These are phyloP conservation scores for Fusarium dlaminii DNA, from an alignment of 2,329 filamentous ascomycete species.

Conservation along the genomic window DNA sequence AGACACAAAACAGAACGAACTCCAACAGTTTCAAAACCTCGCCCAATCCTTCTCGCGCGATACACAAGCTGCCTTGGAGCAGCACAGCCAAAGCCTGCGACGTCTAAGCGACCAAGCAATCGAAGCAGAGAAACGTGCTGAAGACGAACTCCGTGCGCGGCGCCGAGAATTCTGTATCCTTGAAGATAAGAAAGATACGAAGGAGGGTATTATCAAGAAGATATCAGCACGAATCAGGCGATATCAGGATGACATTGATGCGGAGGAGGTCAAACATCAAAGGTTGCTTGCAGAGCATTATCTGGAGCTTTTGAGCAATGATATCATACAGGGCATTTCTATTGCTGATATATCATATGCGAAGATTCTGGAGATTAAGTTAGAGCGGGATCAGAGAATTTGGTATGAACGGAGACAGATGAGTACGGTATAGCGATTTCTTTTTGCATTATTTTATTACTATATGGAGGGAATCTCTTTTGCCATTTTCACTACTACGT, in stretches of 20 bases:
- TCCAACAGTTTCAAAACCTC: neutral
- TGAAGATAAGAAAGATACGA: neutral
- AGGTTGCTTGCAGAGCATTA: slow-evolving; percentile 4
- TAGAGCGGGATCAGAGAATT: neutral
- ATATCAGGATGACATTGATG: neutral
- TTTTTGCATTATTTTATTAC: neutral
- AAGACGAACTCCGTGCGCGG: neutral
- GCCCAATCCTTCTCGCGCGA: neutral
- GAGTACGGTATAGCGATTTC: neutral
- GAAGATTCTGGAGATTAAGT: neutral
- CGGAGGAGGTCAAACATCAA: neutral
- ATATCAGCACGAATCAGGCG: neutral
- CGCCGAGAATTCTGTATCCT: neutral
- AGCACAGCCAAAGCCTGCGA: neutral
- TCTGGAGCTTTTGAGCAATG: slow-evolving; percentile 1
- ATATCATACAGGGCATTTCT: neutral
- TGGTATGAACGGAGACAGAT: neutral
- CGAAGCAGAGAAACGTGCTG: neutral
- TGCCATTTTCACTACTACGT: too few species aligned
- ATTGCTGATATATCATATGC: slow-evolving; percentile 1
- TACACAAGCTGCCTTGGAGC: neutral
- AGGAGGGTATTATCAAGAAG: neutral
- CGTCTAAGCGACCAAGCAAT: neutral
- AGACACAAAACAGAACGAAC: slow-evolving; percentile 1
- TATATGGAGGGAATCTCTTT: neutral